Evolutionary conservation across 1,284 basidiomycete genomes (phyloP), one percentile per base, ranked within the genome.

Genomic region (Leucoagaricus sp.): DNA sequence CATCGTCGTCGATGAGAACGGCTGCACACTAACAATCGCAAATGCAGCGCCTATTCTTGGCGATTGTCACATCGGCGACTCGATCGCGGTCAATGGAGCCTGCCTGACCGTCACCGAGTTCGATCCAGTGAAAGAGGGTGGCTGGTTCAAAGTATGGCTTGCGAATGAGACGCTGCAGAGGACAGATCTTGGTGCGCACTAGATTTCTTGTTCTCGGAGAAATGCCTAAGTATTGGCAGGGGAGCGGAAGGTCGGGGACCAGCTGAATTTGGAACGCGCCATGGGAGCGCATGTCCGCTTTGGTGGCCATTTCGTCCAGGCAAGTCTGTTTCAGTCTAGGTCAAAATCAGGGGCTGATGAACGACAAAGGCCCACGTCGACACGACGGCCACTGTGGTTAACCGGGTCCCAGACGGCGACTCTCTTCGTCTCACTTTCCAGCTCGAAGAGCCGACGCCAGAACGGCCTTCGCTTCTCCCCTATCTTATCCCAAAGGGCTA

Each of bases 251-350:
- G 85, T 89, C 7, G 93, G 93, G 4, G 89, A 93, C 64, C 81
- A 85, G 62, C 85, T 98, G 53, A 98, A 99, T 73, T 82, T 96
- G 50, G 96, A 99, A 77, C 85, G 96, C 47, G 96, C 96, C 2
- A 96, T 99, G 94, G 87, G 86, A 13, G 88, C 90, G 1, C 91
- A 96, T 74, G 87, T 87, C 9, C 81, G 96, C 44, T 98, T 99
- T 67, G 96, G 96, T 26, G 96, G 96, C 5, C 96, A 99, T 71
- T 96, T 98, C 69, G 97, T 99, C 5, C 96, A 98, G 83, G 94
- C 92, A 63, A 57, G 80, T 8, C n/a, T 45, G 9, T 45, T 52
- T 7, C 38, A 17, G 9, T 2, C 19, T 13, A 6, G 41, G 13
- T 13, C 23, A 36, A 12, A 9, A 36, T 52, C 17, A 44, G 19